A percentile compares a stretch with the other conserved stretches of the same genome.
Evolutionary conservation across 2,329 filamentous ascomycete genomes (phyloP).

Genomic region (Lasiodiplodia sp.): DNA sequence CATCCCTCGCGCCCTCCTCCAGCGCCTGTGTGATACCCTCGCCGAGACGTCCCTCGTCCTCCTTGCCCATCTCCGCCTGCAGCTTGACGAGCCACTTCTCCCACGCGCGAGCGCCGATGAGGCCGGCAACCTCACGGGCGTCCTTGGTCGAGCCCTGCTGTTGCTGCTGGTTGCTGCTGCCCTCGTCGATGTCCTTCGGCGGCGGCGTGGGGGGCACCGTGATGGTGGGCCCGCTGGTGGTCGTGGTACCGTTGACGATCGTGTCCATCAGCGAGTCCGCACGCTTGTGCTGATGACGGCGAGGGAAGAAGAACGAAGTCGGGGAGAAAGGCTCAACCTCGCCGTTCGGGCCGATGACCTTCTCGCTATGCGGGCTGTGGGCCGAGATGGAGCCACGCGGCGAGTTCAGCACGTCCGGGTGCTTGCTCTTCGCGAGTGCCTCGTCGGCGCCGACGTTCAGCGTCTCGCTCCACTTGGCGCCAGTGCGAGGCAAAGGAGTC

Average conservation of each 20-base stretch:
- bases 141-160: slow-evolving; percentile 62
- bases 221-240: neutral
- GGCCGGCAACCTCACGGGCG: slow-evolving; percentile 76
- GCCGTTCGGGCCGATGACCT: slow-evolving; percentile 46
- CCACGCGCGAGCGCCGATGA: slow-evolving; percentile 90
- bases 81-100: slow-evolving; percentile 94
- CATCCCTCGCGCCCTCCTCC: slow-evolving; percentile 65
- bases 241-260: neutral
- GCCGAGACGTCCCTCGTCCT: slow-evolving; percentile 56
- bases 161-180: slow-evolving; percentile 26
- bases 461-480: slow-evolving; percentile 47
- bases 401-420: slow-evolving; percentile 20
- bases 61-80: slow-evolving; percentile 83
- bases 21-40: slow-evolving; percentile 65
- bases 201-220: slow-evolving; percentile 33
- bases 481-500: slow-evolving; percentile 74
- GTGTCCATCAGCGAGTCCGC: slow-evolving; percentile 20
- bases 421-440: slow-evolving; percentile 31
- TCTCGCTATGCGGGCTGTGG: slow-evolving; percentile 37
- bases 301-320: neutral
- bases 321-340: slow-evolving; percentile 30
- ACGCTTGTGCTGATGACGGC: neutral
- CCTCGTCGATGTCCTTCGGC: slow-evolving; percentile 38
- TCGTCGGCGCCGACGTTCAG: slow-evolving; percentile 44
- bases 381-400: neutral